phyloP scores from a whole-genome alignment of 164 flowering plant genomes.

The Tinospora cordifolia region DNA sequence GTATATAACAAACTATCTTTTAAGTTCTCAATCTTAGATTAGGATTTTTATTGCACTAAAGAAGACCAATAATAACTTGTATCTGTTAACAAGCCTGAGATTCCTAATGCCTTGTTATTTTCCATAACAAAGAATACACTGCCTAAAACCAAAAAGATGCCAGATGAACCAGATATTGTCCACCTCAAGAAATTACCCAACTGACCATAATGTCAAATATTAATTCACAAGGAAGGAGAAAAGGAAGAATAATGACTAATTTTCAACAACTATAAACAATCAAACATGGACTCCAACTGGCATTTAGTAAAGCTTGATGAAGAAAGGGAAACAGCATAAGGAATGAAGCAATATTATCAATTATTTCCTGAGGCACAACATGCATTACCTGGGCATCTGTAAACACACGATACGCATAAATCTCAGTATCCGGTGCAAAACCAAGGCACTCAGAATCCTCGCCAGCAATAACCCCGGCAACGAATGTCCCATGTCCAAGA shows the following conservation, averaged over 20 bases:
- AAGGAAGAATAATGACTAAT: too few relatives aligned
- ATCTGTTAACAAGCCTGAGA: too few relatives aligned
- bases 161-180: neutral
- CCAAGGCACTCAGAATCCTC: conserved; percentile 87
- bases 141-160: neutral
- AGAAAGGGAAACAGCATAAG: neutral
- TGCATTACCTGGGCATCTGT: conserved; percentile 99
- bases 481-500: conserved; percentile 99
- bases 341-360: neutral
- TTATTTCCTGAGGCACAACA: conserved; percentile 12
- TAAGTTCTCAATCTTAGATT: too few relatives aligned
- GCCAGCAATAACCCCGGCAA: conserved; percentile 98
- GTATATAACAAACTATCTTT: too few relatives aligned
- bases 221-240: too few relatives aligned
- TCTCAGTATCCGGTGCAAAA: conserved; percentile 96
- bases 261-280: too few relatives aligned
- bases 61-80: too few relatives aligned
- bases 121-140: too few relatives aligned
- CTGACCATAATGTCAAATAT: too few relatives aligned
- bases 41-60: too few relatives aligned
- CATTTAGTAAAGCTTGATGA: neutral
- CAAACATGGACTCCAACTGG: neutral
- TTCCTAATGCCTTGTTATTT: too few relatives aligned
- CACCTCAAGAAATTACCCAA: too few relatives aligned
- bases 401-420: conserved; percentile 94